Base-by-base conservation (phyloP, 2,329 filamentous ascomycete genomes). In the Fusarium phyllophilum region DNA sequence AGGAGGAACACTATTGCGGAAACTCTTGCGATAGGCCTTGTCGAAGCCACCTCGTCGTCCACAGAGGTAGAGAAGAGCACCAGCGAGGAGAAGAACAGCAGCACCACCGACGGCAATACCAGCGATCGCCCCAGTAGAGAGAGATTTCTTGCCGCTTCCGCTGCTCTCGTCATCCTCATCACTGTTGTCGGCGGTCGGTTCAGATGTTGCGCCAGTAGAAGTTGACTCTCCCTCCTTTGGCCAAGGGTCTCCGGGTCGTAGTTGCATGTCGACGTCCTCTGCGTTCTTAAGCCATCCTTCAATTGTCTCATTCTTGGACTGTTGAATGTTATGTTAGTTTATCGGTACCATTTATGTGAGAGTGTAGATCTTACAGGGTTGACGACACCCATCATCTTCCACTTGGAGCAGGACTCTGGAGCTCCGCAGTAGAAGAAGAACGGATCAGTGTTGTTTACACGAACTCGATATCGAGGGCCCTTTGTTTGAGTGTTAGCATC, bases 301-400 rank as follows among this genome's bases (percentile, higher is more conserved):
- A 45, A 87, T 83, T 0, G 86, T 87, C 62, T 85, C 81, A 1
- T 85, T 88, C 11, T 74, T 74, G 26, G 66, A 79, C 89, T 90
- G 78, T 82, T n/a, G 11, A 8, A 4, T 8, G 22, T 66, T 74
- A 22, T 76, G 74, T 38, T 14, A n/a, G 60, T 34, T 22, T 24
- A 24, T 34, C 12, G 26, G 20, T 15, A 15, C 31, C 8, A 34
- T 15, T 9, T 31, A 18, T 13, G 20, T 20, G 10, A 4, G 20
- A 44, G 31, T 12, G 2, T 26, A 24, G 26, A n/a, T 26, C 36
- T 68, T 83, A 91, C 89, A 12, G 91, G 88, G 77, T 95, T 96
- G 74, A 96, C 91, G 3, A 89, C 92, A 7, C 93, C 93, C 22
- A 96, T 87, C 93, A 96, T 96, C 29, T 89, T 86, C 48, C 91